Conservation (phyloP, 1,284 basidiomycete species). For the Phlebopus sp. region DNA sequence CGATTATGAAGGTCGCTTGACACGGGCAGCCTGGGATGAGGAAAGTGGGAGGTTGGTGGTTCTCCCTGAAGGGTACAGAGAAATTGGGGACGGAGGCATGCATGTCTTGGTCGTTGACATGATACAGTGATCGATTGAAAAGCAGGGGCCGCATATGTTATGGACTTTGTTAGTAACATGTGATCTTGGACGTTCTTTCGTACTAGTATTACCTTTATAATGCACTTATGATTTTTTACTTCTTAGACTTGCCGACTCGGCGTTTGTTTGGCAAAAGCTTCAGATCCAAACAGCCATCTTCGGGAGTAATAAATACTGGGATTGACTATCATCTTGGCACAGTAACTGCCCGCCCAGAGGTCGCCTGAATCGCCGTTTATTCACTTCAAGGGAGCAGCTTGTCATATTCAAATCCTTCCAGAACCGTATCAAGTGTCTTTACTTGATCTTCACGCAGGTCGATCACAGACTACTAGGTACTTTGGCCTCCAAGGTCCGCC, state of each 20-base stretch:
- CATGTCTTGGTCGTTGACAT: not conserved
- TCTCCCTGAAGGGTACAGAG: not conserved
- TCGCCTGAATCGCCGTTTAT: not conserved
- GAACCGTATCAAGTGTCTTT: not conserved
- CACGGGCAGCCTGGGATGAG: constrained; percentile 13
- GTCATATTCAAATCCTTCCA: not conserved
- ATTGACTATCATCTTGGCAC: constrained; percentile 2
- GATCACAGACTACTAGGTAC: not conserved
- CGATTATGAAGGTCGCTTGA: not conserved
- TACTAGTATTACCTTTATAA: not conserved
- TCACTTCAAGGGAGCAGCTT: not conserved
- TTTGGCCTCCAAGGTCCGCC: not conserved
- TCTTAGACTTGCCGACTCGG: too few relatives aligned
- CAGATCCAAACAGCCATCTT: constrained; percentile 26
- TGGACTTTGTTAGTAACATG: too few relatives aligned
- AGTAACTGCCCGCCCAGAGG: not conserved
- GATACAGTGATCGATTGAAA: not conserved
- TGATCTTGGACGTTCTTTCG: not conserved
- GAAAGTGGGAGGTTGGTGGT: constrained; percentile 16
- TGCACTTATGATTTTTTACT: not conserved
- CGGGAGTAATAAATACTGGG: constrained; percentile 1
- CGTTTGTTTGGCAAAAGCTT: constrained; percentile 22
- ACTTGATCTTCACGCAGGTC: not conserved
- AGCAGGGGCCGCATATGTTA: not conserved
- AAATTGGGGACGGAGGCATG: not conserved